phyloP scores from a whole-genome alignment of 2,329 filamentous ascomycete species.

The Graphilbum ipis-grandicollis region DNA sequence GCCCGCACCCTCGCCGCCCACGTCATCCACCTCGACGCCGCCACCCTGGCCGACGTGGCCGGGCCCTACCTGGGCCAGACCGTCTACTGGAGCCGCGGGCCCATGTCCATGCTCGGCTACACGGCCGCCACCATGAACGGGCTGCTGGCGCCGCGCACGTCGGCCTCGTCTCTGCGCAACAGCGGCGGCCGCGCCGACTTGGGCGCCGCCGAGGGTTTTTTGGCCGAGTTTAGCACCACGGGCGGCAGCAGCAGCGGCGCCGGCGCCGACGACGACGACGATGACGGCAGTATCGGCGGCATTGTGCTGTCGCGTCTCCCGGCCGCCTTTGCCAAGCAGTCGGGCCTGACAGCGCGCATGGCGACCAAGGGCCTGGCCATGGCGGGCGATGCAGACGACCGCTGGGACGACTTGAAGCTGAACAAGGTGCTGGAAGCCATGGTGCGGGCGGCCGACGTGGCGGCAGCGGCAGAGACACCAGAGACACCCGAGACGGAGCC shows the following conservation, averaged over 20 bases:
- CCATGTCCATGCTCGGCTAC: conserved; percentile 38
- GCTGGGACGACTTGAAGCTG: conserved; percentile 46
- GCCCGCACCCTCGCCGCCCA: conserved; percentile 37
- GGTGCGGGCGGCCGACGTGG: conserved; percentile 25
- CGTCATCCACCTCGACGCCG: conserved; percentile 48
- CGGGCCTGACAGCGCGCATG: conserved; percentile 2
- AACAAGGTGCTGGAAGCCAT: conserved; percentile 38
- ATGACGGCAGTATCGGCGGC: conserved; percentile 14
- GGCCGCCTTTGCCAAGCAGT: conserved; percentile 5
- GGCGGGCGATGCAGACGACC: conserved; percentile 22
- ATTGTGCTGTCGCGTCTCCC: conserved; percentile 10
- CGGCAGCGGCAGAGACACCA: not conserved
- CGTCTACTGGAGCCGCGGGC: conserved; percentile 26
- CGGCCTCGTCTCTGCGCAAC: too few relatives aligned
- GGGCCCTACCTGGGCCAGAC: conserved; percentile 53
- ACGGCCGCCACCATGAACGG: conserved; percentile 36
- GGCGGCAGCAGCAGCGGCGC: conserved; percentile 7
- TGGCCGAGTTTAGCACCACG: too few relatives aligned
- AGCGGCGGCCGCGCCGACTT: too few relatives aligned
- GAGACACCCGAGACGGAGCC: too few relatives aligned
- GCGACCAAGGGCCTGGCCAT: conserved; percentile 11
- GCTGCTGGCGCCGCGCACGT: conserved; percentile 19
- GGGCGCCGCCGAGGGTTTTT: too few relatives aligned
- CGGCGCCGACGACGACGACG: conserved; percentile 17
- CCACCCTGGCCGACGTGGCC: conserved; percentile 51